Conservation (phyloP, 2,329 filamentous ascomycete species). For the Paramyrothecium sp. region DNA sequence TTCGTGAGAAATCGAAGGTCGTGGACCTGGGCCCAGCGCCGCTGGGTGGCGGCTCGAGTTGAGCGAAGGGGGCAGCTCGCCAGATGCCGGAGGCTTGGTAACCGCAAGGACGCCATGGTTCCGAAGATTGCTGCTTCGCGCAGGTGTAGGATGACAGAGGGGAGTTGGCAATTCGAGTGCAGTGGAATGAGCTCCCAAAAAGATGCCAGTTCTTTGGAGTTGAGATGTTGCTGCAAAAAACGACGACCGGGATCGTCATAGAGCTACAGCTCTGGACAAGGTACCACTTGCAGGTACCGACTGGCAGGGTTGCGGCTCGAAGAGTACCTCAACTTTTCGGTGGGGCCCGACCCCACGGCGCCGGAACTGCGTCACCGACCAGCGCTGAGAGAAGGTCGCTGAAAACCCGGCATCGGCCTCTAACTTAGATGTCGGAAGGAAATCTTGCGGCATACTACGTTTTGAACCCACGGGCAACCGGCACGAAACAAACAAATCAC, state of each 20-base stretch:
- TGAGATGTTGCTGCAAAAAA: conserved; percentile 4
- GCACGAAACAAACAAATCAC: too few relatives aligned
- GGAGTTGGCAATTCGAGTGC: too few relatives aligned
- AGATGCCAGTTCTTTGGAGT: conserved; percentile 1
- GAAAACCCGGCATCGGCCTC: neutral
- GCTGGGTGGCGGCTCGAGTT: conserved; percentile 51
- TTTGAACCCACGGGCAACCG: too few relatives aligned
- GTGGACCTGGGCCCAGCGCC: conserved; percentile 87
- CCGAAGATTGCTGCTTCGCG: neutral
- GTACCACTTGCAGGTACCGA: conserved; percentile 1
- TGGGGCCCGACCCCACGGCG: neutral
- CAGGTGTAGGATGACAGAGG: neutral
- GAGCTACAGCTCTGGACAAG: neutral
- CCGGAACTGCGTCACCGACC: neutral
- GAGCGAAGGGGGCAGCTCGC: conserved; percentile 28
- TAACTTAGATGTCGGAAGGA: neutral
- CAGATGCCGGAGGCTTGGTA: conserved; percentile 48
- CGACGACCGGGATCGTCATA: conserved; percentile 1
- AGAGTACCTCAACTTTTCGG: conserved; percentile 8
- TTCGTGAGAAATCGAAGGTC: conserved; percentile 89
- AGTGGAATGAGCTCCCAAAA: too few relatives aligned
- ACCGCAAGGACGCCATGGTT: conserved; percentile 48
- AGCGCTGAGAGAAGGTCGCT: neutral
- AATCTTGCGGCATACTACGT: too few relatives aligned
- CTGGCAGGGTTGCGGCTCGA: neutral